Conservation (phyloP, 805 yeast genomes). For the Saturnispora quitensis region DNA sequence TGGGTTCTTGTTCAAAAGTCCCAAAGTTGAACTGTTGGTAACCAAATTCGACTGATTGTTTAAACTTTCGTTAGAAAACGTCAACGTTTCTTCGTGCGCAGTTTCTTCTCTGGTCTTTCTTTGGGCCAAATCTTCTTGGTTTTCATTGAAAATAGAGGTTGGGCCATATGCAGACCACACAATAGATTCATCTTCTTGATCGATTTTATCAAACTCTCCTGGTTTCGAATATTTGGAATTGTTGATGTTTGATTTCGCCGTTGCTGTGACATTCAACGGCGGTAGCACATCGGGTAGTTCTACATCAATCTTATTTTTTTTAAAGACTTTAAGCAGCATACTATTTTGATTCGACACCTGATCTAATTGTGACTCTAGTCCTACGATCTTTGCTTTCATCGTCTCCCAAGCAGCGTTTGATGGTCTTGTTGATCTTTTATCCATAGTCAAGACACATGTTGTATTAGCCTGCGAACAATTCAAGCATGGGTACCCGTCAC, state of each 20-base stretch:
- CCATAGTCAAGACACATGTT: conserved; percentile 12
- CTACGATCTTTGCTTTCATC: conserved; percentile 7
- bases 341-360: neutral
- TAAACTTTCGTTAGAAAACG: neutral
- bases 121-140: conserved; percentile 4
- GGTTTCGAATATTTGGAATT: conserved; percentile 15
- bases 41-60: neutral
- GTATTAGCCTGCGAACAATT: conserved; percentile 11
- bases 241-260: neutral
- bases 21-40: conserved; percentile 12
- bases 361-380: conserved; percentile 4
- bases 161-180: conserved; percentile 17
- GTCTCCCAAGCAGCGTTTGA: conserved; percentile 9
- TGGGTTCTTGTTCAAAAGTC: conserved; percentile 26
- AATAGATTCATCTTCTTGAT: conserved; percentile 8
- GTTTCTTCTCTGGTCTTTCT: neutral
- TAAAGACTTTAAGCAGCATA: neutral
- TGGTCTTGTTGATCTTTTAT: conserved; percentile 16
- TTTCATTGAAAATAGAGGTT: conserved; percentile 29
- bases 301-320: neutral
- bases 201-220: conserved; percentile 12
- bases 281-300: neutral
- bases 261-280: neutral
- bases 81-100: neutral
- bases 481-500: conserved; percentile 18